These are phyloP conservation scores for Mucuna pruriens DNA, from an alignment of 306 rosid species.

Conservation along the genomic window DNA sequence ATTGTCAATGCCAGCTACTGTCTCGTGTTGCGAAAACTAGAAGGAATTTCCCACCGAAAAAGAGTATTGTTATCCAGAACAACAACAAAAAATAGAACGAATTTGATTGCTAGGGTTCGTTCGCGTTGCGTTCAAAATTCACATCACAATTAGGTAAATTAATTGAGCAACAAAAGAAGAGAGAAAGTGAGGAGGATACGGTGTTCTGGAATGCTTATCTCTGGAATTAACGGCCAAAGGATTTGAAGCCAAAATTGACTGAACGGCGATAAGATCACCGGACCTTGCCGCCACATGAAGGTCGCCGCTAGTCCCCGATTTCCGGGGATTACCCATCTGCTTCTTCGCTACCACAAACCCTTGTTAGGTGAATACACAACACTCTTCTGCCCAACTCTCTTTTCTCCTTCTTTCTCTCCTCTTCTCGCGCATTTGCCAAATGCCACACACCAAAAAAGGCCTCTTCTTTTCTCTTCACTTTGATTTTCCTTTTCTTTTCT, in stretches of 20 bases:
- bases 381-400: not conserved
- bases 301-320: constrained; percentile 49
- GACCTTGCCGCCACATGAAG: constrained; percentile 88
- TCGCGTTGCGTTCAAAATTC: not conserved
- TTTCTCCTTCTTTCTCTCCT: not conserved
- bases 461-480: too few relatives aligned
- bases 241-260: constrained; percentile 61
- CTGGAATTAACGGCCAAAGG: constrained; percentile 78
- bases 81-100: not conserved
- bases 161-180: not conserved
- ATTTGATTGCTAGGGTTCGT: constrained; percentile 32
- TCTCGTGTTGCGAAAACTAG: not conserved
- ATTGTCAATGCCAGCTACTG: not conserved
- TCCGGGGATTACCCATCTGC: constrained; percentile 59
- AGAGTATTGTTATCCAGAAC: not conserved
- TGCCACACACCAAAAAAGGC: not conserved
- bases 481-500: too few relatives aligned
- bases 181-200: constrained; percentile 66
- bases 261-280: constrained; percentile 70
- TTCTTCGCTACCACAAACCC: not conserved
- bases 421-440: not conserved
- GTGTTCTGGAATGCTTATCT: constrained; percentile 93
- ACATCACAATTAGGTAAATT: not conserved
- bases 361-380: not conserved
- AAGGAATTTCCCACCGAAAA: not conserved